Evolutionary conservation across 345 rosid genomes (phyloP).

Genomic region (Aquilaria sinensis): DNA sequence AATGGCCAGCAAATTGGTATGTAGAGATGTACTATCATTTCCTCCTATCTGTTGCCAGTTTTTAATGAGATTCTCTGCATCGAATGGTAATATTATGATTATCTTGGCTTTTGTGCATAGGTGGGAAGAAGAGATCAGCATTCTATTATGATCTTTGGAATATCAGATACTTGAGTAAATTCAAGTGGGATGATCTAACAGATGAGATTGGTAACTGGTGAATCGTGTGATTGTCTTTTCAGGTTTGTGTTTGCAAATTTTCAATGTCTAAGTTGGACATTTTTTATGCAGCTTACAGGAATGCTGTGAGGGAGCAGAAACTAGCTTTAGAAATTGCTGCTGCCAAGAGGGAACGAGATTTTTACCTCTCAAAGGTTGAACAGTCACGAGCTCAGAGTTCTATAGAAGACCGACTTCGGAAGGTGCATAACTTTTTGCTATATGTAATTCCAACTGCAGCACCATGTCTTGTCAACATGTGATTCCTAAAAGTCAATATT

Average conservation of each 20-base stretch:
- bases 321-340: constrained; percentile 75
- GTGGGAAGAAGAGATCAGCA: constrained; percentile 83
- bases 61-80: neutral
- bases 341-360: constrained; percentile 89
- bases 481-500: too few species aligned
- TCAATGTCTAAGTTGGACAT: constrained; percentile 16
- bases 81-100: neutral
- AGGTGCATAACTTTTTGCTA: constrained; percentile 36
- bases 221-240: constrained; percentile 8
- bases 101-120: constrained; percentile 26
- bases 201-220: constrained; percentile 88
- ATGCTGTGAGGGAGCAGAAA: constrained; percentile 74
- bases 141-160: constrained; percentile 88
- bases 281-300: constrained; percentile 65
- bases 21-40: neutral
- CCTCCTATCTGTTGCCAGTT: neutral
- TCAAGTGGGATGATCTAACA: constrained; percentile 95
- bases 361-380: constrained; percentile 76
- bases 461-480: too few species aligned
- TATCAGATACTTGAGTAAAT: constrained; percentile 88
- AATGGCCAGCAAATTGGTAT: constrained; percentile 94
- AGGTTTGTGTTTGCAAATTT: neutral
- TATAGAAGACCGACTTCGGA: constrained; percentile 71
- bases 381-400: constrained; percentile 56
- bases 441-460: too few species aligned